These are phyloP conservation scores for Panaeolus cyanescens DNA, from an alignment of 768 basidiomycete genomes.

Conservation along the genomic window DNA sequence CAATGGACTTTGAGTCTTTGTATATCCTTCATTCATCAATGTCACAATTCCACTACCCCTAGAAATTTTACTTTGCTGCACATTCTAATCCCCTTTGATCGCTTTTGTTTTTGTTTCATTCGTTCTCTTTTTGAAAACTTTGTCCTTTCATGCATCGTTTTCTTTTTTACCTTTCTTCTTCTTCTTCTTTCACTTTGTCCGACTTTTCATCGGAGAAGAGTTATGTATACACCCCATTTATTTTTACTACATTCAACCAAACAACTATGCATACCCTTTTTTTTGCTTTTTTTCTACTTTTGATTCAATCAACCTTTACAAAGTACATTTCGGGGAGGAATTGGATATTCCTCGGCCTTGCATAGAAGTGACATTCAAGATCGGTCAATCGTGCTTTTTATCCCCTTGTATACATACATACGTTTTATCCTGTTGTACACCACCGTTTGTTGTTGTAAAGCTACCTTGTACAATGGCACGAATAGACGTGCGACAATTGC, in stretches of 20 bases:
- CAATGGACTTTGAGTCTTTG: slow-evolving; percentile 4
- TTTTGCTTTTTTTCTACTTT: slow-evolving; percentile 1
- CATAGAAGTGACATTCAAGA: background rate
- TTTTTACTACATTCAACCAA: background rate
- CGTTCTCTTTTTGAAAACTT: background rate
- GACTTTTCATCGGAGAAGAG: background rate
- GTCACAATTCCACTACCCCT: slow-evolving; percentile 1
- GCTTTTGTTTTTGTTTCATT: background rate
- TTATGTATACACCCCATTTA: background rate
- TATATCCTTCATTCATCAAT: background rate
- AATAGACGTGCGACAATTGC: background rate
- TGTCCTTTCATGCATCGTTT: background rate
- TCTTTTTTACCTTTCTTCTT: background rate
- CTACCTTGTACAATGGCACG: background rate
- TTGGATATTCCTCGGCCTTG: background rate
- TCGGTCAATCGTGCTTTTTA: background rate
- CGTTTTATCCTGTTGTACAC: background rate
- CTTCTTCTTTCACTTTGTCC: background rate
- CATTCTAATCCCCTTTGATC: background rate
- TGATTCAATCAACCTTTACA: background rate
- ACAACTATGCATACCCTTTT: background rate
- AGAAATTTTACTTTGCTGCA: background rate
- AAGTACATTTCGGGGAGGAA: too few relatives aligned
- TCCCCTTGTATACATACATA: background rate
- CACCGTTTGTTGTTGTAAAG: background rate